A percentile compares a stretch with the other conserved stretches of the same genome.
Evolutionary conservation across 202 grass and related monocot genomes (phyloP).

Genomic region (Bolboschoenoplectus hybrid): DNA sequence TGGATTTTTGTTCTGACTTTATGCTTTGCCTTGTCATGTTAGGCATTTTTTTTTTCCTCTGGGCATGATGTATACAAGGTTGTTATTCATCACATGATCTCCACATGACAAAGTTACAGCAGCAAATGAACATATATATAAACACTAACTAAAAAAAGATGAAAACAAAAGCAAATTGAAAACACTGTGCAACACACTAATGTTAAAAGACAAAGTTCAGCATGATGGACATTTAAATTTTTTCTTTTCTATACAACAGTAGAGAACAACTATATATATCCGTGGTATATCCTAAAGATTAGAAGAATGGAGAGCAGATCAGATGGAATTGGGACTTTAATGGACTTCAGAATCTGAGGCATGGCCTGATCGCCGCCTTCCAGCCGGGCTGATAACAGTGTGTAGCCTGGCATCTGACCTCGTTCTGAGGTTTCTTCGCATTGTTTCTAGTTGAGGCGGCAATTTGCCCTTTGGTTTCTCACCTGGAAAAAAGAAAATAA

Average conservation of each 20-base stretch:
- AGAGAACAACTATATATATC: conserved; percentile 17
- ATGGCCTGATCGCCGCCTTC: conserved; percentile 40
- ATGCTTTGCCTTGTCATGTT: background rate
- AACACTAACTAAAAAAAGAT: background rate
- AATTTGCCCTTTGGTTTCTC: conserved; percentile 45
- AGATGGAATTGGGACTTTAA: conserved; percentile 29
- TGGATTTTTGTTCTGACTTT: background rate
- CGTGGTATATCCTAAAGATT: conserved; percentile 31
- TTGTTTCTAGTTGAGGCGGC: conserved; percentile 17
- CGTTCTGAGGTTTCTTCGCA: conserved; percentile 36
- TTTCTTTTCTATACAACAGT: conserved; percentile 18
- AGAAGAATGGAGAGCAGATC: background rate
- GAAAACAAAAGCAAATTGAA: background rate
- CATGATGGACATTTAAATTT: background rate
- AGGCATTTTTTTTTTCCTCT: background rate
- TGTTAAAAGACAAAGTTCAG: conserved; percentile 10
- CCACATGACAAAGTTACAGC: background rate
- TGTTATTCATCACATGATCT: no score
- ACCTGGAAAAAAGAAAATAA: conserved; percentile 44
- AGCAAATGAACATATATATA: background rate
- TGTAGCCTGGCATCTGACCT: conserved; percentile 53
- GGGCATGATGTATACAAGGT: no score
- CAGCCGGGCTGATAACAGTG: conserved; percentile 30
- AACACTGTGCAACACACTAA: conserved; percentile 22
- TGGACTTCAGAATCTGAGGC: conserved; percentile 64